phyloP scores from a whole-genome alignment of 805 yeast genomes.

The Isabelozyma heimii region DNA sequence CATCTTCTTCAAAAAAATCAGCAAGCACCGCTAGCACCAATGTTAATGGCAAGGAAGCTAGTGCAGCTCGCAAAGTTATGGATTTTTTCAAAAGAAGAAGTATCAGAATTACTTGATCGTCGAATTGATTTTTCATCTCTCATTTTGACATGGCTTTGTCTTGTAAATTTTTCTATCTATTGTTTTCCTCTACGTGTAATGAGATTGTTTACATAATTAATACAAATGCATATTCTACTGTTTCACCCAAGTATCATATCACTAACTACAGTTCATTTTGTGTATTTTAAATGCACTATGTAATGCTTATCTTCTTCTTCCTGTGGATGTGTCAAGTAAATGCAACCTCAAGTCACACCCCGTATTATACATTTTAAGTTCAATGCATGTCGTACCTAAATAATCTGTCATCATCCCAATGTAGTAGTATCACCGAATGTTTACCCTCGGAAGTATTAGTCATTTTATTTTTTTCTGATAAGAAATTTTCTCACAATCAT shows the following conservation, averaged over 20 bases:
- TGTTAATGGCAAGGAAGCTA: conserved; percentile 51
- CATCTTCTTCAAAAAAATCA: conserved; percentile 26
- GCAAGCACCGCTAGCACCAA: conserved; percentile 18
- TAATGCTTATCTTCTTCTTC: too few species aligned
- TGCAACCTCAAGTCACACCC: too few species aligned
- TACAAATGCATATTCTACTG: neutral
- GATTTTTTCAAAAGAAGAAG: conserved; percentile 73
- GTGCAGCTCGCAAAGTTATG: conserved; percentile 75
- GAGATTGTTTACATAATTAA: neutral
- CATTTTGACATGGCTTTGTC: neutral
- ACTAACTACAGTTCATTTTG: too few species aligned
- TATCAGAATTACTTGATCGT: conserved; percentile 21
- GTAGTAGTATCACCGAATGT: neutral
- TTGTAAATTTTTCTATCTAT: neutral
- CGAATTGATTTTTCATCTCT: neutral
- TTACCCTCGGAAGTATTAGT: neutral
- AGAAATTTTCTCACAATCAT: neutral
- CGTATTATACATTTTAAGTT: too few species aligned
- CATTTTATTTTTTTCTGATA: neutral
- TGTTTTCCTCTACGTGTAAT: neutral
- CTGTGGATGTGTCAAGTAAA: too few species aligned
- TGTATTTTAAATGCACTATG: too few species aligned
- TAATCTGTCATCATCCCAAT: neutral
- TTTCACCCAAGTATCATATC: too few species aligned
- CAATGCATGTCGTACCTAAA: neutral